These are phyloP conservation scores for Volvox carteri DNA, from an alignment of 163 green algal species.

Conservation along the genomic window DNA sequence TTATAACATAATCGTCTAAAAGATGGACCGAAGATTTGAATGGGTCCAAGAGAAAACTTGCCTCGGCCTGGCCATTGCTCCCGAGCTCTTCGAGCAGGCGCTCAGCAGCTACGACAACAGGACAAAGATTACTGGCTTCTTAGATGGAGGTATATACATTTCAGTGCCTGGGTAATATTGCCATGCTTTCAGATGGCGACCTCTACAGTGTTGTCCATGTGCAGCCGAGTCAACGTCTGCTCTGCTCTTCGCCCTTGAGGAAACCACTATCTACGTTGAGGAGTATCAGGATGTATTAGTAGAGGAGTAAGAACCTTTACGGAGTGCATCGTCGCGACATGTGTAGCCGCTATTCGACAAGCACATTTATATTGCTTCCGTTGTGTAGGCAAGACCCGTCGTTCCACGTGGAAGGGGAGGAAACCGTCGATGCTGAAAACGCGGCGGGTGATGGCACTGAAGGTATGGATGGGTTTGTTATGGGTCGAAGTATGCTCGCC, in stretches of 20 bases:
- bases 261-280: constrained; percentile 62
- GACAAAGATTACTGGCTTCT: constrained; percentile 54
- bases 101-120: constrained; percentile 37
- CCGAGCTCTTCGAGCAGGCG: constrained; percentile 59
- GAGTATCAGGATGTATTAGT: constrained; percentile 60
- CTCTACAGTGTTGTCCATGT: background rate
- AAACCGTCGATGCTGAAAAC: constrained; percentile 14
- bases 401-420: background rate
- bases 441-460: constrained; percentile 8
- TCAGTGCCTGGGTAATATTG: background rate
- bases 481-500: background rate
- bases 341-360: background rate
- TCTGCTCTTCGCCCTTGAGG: constrained; percentile 56
- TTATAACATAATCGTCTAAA: background rate
- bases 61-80: constrained; percentile 54
- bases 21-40: constrained; percentile 54
- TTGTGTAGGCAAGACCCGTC: constrained; percentile 13
- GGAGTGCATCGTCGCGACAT: background rate
- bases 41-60: constrained; percentile 65
- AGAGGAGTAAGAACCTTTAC: constrained; percentile 21
- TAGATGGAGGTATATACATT: constrained; percentile 64
- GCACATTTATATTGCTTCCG: background rate
- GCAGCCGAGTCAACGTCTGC: constrained; percentile 44
- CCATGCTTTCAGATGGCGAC: background rate
- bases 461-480: constrained; percentile 12